Evolutionary conservation across 768 basidiomycete species (phyloP).

Genomic region (Trametes villosa): DNA sequence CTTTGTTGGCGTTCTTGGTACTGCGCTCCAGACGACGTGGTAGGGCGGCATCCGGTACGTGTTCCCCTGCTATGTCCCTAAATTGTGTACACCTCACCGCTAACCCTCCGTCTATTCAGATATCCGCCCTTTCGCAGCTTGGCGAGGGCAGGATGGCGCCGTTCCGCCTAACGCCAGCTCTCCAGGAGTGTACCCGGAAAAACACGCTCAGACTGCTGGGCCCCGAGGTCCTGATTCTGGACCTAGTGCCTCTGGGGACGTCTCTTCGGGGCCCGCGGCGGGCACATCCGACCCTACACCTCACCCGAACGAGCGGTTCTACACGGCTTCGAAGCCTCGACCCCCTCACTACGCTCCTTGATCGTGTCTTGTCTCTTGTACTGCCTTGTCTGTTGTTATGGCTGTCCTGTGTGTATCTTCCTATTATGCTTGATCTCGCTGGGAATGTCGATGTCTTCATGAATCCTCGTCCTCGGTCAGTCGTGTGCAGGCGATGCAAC

Average conservation of each 20-base stretch:
- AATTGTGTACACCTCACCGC: neutral
- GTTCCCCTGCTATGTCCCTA: neutral
- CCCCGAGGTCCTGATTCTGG: too few relatives aligned
- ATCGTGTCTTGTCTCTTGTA: too few relatives aligned
- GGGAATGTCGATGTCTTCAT: too few relatives aligned
- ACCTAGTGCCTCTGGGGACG: too few relatives aligned
- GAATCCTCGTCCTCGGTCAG: too few relatives aligned
- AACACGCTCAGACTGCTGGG: too few relatives aligned
- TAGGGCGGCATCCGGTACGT: neutral
- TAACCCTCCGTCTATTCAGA: neutral
- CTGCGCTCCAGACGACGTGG: neutral
- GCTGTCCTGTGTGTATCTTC: neutral
- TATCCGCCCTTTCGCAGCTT: constrained; percentile 8
- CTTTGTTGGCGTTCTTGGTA: neutral
- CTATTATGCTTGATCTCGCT: neutral
- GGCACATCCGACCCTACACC: neutral
- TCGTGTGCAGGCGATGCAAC: too few relatives aligned
- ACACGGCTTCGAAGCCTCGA: neutral
- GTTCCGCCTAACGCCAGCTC: neutral
- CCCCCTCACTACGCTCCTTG: constrained; percentile 4
- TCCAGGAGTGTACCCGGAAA: neutral
- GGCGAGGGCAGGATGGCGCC: neutral
- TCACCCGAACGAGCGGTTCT: neutral
- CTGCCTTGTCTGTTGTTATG: neutral
- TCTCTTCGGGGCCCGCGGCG: neutral